Base-by-base conservation (phyloP, 2,329 filamentous ascomycete genomes). In the Stagonosporopsis vannaccii region DNA sequence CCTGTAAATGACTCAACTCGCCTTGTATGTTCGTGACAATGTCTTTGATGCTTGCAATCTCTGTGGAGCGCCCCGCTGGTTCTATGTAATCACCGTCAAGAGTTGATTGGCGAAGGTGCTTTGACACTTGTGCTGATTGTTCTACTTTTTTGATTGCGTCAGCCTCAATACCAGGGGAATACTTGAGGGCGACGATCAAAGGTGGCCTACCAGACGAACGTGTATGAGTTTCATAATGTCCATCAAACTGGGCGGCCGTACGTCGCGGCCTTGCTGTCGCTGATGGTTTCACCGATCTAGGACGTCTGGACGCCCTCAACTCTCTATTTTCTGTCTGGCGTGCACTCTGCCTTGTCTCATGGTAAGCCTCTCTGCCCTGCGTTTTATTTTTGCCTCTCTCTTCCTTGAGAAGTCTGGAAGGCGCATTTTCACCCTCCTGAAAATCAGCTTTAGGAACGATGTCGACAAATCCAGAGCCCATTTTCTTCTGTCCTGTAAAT, bases 401-500 rank as follows among this genome's bases (percentile, higher is more conserved):
- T 40, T 32, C 36, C 5, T 32, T 26, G 22, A 19, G 25, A 8
- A 2, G 20, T 19, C n/a, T 19, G n/a, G 23, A 41, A 43, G 43
- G 22, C 8, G 0, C 30, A 13, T n/a, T 22, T 28, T 28, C 47
- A 9, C 47, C 41, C 22, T 49, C 56, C 28, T 61, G 39, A 12
- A 64, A 61, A 23, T 63, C 5, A 12, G 13, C 58, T 28, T 63
- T 60, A 33, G 57, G 55, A 25, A 53, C 43, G 17, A 68, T 50
- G 22, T 70, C 61, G 19, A 72, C 57, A 56, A 69, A 72, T 15
- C 39, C 56, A 6, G 55, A 57, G 17, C 66, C 63, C 8, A 61
- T 44, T 48, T 66, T 70, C 48, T 56, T 71, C 35, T 62, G 42
- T 5, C 70, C 62, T 8, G 65, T 66, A 26, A 72, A 74, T 22